phyloP scores from a whole-genome alignment of 345 rosid genomes.

The Salix suchowensis region DNA sequence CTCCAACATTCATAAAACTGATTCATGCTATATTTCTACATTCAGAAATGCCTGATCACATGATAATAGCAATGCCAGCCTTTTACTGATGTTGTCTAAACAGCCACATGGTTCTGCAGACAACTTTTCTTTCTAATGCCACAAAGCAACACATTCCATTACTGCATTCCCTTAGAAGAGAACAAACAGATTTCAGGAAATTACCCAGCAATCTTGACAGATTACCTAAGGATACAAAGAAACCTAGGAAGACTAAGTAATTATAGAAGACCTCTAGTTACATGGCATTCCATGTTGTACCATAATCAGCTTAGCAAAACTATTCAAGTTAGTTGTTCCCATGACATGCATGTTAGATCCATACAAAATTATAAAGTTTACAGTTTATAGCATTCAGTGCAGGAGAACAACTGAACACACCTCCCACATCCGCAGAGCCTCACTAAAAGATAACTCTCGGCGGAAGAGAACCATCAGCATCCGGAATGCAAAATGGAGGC shows the following conservation, averaged over 20 bases:
- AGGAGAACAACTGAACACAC: conserved; percentile 34
- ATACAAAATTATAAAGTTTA: background rate
- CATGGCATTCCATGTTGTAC: background rate
- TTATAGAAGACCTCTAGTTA: background rate
- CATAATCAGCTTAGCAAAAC: background rate
- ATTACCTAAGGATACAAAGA: background rate
- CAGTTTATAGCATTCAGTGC: background rate
- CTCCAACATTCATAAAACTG: background rate
- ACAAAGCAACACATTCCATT: background rate
- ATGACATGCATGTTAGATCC: background rate
- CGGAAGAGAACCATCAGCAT: conserved; percentile 90
- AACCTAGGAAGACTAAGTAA: background rate
- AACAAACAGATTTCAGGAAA: conserved; percentile 7
- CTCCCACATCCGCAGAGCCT: conserved; percentile 97
- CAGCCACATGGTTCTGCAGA: background rate
- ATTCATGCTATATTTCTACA: background rate
- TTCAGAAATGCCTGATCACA: background rate
- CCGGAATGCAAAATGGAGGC: conserved; percentile 94
- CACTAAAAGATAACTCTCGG: conserved; percentile 66
- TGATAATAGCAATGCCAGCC: background rate
- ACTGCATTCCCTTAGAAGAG: background rate
- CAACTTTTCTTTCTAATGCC: background rate
- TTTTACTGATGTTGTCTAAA: background rate
- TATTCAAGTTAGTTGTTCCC: background rate
- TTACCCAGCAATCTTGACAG: background rate